Evolutionary conservation across 2,329 filamentous ascomycete genomes (phyloP).

Genomic region (Cladophialophora yegresii): DNA sequence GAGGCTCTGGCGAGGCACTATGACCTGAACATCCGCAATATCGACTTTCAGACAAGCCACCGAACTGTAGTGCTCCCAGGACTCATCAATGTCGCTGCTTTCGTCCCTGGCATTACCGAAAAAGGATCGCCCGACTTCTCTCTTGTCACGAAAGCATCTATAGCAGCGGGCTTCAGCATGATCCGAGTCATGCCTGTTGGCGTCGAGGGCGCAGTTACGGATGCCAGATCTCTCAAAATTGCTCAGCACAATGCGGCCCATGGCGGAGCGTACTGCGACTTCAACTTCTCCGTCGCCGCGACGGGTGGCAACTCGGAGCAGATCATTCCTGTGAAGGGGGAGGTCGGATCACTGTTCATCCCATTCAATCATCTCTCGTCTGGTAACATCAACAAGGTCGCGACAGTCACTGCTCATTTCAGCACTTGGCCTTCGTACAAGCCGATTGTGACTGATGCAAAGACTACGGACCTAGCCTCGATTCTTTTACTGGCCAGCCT

Average conservation of each 20-base stretch:
- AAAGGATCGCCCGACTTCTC: slow-evolving; percentile 68
- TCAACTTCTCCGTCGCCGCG: slow-evolving; percentile 75
- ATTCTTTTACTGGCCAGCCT: slow-evolving; percentile 75
- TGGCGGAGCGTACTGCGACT: slow-evolving; percentile 70
- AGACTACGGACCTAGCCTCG: slow-evolving; percentile 77
- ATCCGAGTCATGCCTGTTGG: slow-evolving; percentile 76
- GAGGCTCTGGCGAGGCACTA: slow-evolving; percentile 91
- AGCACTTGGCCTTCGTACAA: slow-evolving; percentile 75
- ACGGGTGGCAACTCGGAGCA: slow-evolving; percentile 73
- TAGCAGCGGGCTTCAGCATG: slow-evolving; percentile 77
- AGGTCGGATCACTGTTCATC: slow-evolving; percentile 79
- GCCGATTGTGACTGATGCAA: slow-evolving; percentile 78
- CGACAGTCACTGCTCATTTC: slow-evolving; percentile 76
- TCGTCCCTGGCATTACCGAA: slow-evolving; percentile 71
- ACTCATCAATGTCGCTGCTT: slow-evolving; percentile 76
- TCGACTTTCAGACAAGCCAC: slow-evolving; percentile 92
- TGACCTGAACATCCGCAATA: slow-evolving; percentile 75
- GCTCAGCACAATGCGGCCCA: slow-evolving; percentile 69
- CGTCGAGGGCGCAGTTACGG: slow-evolving; percentile 70
- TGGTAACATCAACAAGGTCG: slow-evolving; percentile 81
- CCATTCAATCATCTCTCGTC: slow-evolving; percentile 74
- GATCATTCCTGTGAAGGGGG: slow-evolving; percentile 69
- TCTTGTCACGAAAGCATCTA: slow-evolving; percentile 69
- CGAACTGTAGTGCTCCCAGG: slow-evolving; percentile 72
- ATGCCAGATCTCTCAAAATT: slow-evolving; percentile 68